Evolutionary conservation across 2,329 filamentous ascomycete species (phyloP).

Genomic region (Pseudocercospora musae): DNA sequence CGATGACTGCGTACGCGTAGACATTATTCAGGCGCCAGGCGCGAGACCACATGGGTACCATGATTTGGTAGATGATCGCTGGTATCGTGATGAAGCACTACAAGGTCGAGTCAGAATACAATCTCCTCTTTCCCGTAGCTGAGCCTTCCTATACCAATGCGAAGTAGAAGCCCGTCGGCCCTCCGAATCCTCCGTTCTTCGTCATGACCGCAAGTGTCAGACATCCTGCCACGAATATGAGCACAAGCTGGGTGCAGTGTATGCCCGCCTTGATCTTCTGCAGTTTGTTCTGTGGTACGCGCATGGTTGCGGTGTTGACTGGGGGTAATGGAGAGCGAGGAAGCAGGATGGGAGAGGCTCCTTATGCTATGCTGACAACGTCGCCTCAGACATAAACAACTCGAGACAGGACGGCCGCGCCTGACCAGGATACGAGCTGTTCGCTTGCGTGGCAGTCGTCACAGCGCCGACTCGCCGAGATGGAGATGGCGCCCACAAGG

Average conservation of each 20-base stretch:
- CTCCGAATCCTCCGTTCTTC: conserved; percentile 52
- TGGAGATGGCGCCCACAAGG: background rate
- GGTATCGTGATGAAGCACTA: conserved; percentile 60
- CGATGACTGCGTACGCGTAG: conserved; percentile 57
- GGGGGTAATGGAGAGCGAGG: background rate
- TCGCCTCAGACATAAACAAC: conserved; percentile 13
- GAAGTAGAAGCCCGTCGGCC: conserved; percentile 56
- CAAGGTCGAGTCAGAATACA: conserved; percentile 1
- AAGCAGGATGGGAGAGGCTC: background rate
- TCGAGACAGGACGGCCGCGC: conserved; percentile 5
- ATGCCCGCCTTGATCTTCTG: conserved; percentile 56
- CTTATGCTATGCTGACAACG: conserved; percentile 5
- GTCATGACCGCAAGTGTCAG: conserved; percentile 58
- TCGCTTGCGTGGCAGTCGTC: conserved; percentile 16
- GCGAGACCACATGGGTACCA: conserved; percentile 60
- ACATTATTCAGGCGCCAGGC: conserved; percentile 57
- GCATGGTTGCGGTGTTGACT: conserved; percentile 33
- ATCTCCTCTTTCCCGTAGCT: background rate
- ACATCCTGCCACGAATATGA: conserved; percentile 58
- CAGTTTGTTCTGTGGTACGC: conserved; percentile 45
- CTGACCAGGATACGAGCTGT: conserved; percentile 1
- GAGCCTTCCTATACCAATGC: conserved; percentile 47
- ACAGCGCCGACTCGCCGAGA: too few relatives aligned
- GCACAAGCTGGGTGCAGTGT: conserved; percentile 53
- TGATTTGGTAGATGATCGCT: conserved; percentile 57